A percentile compares a stretch with the other conserved stretches of the same genome.
Evolutionary conservation across 140 eudicot species (phyloP).

Genomic region (Flaveria floridana): DNA sequence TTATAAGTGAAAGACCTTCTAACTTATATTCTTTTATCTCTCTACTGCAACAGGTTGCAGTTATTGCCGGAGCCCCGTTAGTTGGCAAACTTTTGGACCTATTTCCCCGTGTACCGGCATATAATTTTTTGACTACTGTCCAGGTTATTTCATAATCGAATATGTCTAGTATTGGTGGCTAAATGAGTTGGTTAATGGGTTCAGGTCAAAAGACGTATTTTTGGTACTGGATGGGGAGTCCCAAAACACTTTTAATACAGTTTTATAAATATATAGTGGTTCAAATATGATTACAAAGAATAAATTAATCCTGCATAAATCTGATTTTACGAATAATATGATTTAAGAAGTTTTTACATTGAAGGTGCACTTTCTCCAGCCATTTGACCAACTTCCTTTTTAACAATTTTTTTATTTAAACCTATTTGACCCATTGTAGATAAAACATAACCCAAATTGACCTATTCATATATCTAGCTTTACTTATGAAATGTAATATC

Average conservation of each 20-base stretch:
- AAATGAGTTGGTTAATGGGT: not conserved
- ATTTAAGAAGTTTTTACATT: not conserved
- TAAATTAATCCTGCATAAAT: not conserved
- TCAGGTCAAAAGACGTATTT: not conserved
- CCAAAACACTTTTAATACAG: not conserved
- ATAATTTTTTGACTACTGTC: constrained; percentile 53
- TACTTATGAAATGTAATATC: constrained; percentile 18
- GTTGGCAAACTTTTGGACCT: constrained; percentile 90
- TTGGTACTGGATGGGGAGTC: not conserved
- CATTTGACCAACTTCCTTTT: not conserved
- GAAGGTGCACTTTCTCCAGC: not conserved
- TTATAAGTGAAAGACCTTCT: constrained; percentile 19
- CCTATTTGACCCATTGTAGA: not conserved
- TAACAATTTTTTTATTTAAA: not conserved
- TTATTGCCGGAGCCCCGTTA: constrained; percentile 81
- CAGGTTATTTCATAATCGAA: constrained; percentile 52
- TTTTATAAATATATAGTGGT: not conserved
- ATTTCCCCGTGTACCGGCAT: constrained; percentile 81
- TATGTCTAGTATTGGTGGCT: not conserved
- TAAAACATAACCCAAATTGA: not conserved
- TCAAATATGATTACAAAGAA: not conserved
- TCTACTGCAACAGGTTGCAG: constrained; percentile 62
- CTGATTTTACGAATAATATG: not conserved
- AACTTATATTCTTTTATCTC: constrained; percentile 11
- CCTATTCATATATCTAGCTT: not conserved